phyloP scores from a whole-genome alignment of 2,329 filamentous ascomycete genomes.

The Colletotrichum gloeosporioides region DNA sequence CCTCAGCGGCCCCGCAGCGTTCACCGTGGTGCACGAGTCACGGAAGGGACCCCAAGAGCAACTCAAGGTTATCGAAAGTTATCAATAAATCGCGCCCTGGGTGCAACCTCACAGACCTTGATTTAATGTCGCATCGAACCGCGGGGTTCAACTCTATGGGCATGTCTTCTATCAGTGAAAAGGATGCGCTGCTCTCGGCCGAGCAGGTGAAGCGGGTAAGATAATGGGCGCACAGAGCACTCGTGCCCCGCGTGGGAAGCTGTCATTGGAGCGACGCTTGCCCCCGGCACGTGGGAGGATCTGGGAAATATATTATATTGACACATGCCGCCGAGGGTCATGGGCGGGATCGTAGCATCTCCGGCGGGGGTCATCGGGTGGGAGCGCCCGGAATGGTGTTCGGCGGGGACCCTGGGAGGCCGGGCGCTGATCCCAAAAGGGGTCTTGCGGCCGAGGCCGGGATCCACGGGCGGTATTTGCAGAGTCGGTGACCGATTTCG shows the following conservation, averaged over 20 bases:
- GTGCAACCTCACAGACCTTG: constrained; percentile 3
- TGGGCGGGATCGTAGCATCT: constrained; percentile 13
- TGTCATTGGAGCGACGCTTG: constrained; percentile 1
- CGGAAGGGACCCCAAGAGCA: background rate
- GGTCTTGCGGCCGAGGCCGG: background rate
- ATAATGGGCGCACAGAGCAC: background rate
- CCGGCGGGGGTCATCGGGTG: constrained; percentile 10
- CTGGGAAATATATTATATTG: background rate
- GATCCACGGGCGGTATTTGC: background rate
- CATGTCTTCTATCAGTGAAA: background rate
- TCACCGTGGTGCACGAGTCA: constrained; percentile 8
- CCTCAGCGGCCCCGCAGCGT: background rate
- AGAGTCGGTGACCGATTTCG: constrained; percentile 10
- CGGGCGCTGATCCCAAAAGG: constrained; percentile 13
- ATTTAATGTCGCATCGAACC: constrained; percentile 3
- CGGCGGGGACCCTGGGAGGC: background rate
- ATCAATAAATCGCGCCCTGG: background rate
- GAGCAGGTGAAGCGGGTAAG: background rate
- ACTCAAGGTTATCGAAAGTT: constrained; percentile 1
- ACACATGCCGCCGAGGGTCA: constrained; percentile 13
- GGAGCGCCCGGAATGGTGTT: constrained; percentile 6
- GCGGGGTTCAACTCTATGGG: background rate
- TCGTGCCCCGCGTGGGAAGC: background rate
- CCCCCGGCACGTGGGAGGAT: background rate
- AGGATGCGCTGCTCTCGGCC: background rate